These are phyloP conservation scores for Cadophora luteo-olivacea DNA, from an alignment of 2,329 filamentous ascomycete genomes.

Conservation along the genomic window DNA sequence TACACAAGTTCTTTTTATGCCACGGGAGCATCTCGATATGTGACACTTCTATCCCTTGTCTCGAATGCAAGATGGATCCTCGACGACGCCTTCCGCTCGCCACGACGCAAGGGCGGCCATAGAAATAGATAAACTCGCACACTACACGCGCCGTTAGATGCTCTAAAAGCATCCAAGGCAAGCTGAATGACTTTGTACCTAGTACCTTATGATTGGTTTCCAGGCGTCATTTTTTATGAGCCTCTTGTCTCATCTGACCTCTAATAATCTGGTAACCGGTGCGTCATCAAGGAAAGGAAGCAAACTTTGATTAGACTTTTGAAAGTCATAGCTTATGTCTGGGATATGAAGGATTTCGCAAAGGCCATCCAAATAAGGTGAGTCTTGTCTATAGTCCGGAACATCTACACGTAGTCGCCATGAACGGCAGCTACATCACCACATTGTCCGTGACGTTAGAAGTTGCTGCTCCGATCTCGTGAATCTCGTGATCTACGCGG, in stretches of 20 bases:
- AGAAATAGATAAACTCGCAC: constrained; percentile 27
- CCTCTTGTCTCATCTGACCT: constrained; percentile 31
- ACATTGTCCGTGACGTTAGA: background rate
- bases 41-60: constrained; percentile 35
- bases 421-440: background rate
- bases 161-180: constrained; percentile 6
- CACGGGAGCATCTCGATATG: constrained; percentile 28
- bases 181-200: constrained; percentile 18
- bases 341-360: background rate
- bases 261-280: background rate
- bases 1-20: constrained; percentile 18
- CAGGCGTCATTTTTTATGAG: constrained; percentile 17
- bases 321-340: background rate
- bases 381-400: background rate
- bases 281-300: constrained; percentile 20
- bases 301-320: constrained; percentile 5
- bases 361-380: background rate
- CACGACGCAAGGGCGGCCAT: constrained; percentile 37
- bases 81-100: constrained; percentile 33
- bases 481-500: constrained; percentile 31
- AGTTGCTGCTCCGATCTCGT: constrained; percentile 6
- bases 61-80: constrained; percentile 23
- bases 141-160: constrained; percentile 33
- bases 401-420: background rate
- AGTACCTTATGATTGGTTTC: constrained; percentile 25